phyloP scores from a whole-genome alignment of 305 asterid genomes.

The Solanum hybrid region DNA sequence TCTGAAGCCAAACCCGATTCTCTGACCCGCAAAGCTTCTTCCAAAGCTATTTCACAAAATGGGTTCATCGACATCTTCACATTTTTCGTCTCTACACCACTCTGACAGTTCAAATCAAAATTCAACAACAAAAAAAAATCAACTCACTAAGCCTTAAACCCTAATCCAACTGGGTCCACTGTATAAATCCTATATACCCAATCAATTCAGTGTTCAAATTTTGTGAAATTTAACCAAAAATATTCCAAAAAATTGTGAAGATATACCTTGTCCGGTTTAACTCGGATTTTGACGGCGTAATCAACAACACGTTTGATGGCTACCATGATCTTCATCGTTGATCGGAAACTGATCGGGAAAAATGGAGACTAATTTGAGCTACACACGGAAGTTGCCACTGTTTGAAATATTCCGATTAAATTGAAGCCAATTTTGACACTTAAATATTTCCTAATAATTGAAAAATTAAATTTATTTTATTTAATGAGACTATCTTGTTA shows the following conservation, averaged over 20 bases:
- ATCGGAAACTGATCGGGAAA: background rate
- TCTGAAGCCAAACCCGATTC: slow-evolving; percentile 85
- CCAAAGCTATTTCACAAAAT: slow-evolving; percentile 85
- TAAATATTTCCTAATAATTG: background rate
- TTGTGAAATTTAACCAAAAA: background rate
- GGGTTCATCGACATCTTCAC: slow-evolving; percentile 99
- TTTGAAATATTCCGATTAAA: background rate
- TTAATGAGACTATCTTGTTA: background rate
- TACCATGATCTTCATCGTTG: slow-evolving; percentile 73
- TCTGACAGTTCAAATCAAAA: slow-evolving; percentile 20
- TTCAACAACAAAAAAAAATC: background rate
- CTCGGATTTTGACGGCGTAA: slow-evolving; percentile 91
- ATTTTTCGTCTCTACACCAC: slow-evolving; percentile 78
- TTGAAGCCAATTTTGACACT: background rate
- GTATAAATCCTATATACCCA: background rate
- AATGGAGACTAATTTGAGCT: background rate
- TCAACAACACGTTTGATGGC: slow-evolving; percentile 84
- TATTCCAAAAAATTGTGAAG: background rate
- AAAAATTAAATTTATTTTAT: background rate
- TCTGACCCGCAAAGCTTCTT: slow-evolving; percentile 77
- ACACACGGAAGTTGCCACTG: background rate
- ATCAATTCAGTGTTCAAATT: background rate
- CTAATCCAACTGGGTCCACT: background rate
- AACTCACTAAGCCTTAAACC: background rate
- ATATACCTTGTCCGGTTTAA: slow-evolving; percentile 74